Evolutionary conservation across 768 basidiomycete genomes (phyloP), one percentile per base, ranked within the genome.

Genomic region (Boletus insuetus): DNA sequence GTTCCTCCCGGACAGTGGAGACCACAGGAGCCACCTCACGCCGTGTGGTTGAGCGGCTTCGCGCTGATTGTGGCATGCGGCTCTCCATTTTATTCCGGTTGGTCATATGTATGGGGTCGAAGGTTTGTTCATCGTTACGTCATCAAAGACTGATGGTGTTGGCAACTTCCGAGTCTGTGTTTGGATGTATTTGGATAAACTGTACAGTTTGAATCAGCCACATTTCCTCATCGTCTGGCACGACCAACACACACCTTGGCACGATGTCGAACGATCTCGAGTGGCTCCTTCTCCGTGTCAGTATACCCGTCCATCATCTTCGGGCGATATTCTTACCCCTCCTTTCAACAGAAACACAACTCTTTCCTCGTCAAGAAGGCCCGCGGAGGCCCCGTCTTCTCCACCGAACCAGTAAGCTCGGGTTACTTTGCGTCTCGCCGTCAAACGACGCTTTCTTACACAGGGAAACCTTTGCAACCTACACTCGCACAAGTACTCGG

Each of bases 401-500:
- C 92, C 63, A 86, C 77, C 73, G 94, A 96, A 79, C 83, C 85
- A 51, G 88, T 91, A 68, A 58, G 85, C 29, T 82, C 11, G 44
- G 16, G 32, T 26, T 10, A 20, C 34, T 20, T 49, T 55, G 37
- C 8, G 12, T 48, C 12, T 13, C 37, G 24, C 14, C n/a, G 35
- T 26, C 49, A 10, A 55, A 65, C 62, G 19, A 37, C 51, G 57
- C 31, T 1, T 39, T 42, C 46, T 19, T 38, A 29, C 9, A 54
- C 55, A 92, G 91, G 93, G 90, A 63, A 93, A 93, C 77, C 84
- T 94, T 72, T 78, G 81, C 56, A 94, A 90, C 78, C 65, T 92
- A 62, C 89, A 94, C 79, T 94, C 93, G n/a, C 80, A 82, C 81
- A 96, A 95, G 71, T 94, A 82, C 80, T 96, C 93, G 56, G 92